Percentiles rank a stretch among this genome's conserved stretches.
Conservation (phyloP, 225 moss, liverwort and hornwort genomes). For the Pseudoscleropodium purum region DNA sequence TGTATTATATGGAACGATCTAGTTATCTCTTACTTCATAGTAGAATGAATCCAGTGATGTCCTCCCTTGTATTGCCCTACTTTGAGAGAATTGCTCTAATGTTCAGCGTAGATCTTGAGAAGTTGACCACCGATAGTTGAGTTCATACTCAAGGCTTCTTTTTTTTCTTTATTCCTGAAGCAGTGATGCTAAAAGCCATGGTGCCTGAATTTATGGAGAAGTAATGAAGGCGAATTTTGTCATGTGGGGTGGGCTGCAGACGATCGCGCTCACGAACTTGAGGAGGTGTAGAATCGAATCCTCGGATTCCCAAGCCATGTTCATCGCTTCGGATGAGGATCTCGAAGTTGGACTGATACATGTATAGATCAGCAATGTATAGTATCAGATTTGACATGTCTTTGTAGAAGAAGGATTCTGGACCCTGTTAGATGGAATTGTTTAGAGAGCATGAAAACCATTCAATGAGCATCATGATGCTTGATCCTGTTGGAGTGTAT, state of each 20-base stretch:
- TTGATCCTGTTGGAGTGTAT: not conserved
- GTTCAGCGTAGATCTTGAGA: not conserved
- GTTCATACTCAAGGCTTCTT: not conserved
- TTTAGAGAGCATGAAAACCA: not conserved
- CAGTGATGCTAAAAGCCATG: not conserved
- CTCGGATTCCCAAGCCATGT: not conserved
- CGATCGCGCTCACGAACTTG: conserved; percentile 9
- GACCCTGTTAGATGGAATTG: not conserved
- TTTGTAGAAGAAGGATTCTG: not conserved
- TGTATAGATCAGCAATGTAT: not conserved
- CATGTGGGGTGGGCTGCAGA: conserved; percentile 29
- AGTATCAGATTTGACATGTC: not conserved
- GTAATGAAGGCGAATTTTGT: conserved; percentile 3
- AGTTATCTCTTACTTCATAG: not conserved
- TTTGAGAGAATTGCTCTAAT: not conserved
- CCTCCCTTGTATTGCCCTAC: not conserved
- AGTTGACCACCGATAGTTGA: not conserved
- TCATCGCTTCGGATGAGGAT: not conserved
- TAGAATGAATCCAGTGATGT: not conserved
- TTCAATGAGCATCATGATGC: conserved; percentile 7
- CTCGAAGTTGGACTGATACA: not conserved
- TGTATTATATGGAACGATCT: not conserved
- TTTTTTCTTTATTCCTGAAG: not conserved
- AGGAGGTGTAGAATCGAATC: not conserved
- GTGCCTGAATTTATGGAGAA: not conserved